Evolutionary conservation across 805 yeast genomes (phyloP), one percentile per base, ranked within the genome.

Genomic region (Monosporozyma aquatica): DNA sequence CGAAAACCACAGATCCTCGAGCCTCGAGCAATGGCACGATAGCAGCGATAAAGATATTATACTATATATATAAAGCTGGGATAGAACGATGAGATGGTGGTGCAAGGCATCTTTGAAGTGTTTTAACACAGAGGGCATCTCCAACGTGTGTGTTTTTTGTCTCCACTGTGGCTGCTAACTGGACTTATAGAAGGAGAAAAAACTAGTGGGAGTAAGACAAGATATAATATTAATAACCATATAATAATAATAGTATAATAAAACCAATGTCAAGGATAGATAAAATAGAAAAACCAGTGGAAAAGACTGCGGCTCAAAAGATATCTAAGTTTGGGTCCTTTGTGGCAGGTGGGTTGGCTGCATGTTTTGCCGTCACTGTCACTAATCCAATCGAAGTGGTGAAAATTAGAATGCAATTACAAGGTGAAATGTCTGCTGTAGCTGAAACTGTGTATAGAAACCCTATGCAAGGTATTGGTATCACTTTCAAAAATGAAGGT

Each of bases 351-450:
- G 95, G 92, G 7, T 45, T 83, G 13, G 98, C 98, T 3, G 97
- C 97, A 3, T 89, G 97, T 68, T 92, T 95, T 42, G 97, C 98
- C 0, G 98, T 92, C 36, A 90, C 97, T 0, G 80, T 90, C 59
- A 89, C 97, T 4, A 92, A 92, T 60, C 98, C 98, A 5, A 82
- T 92, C 48, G 98, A 92, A 64, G 70, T 92, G 47, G 87, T 90
- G 52, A 92, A 92, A 67, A 92, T 95, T 7, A 71, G 97, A 66
- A 84, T 90, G 95, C 98, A 92, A 63, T 69, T 92, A 37, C 97
- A 92, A 64, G 98, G 98, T 46, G 97, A 92, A 65, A 70, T 90
- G 40, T 70, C 80, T 11, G 65, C 72, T 8, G 61, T 70, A 25
- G 70, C 66, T 5, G 66, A 72, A 32, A 72, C 70, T 20, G 71